A percentile compares a stretch with the other conserved stretches of the same genome.
phyloP scores from a whole-genome alignment of 73 alveolate genomes.

The Stentor coeruleus region DNA sequence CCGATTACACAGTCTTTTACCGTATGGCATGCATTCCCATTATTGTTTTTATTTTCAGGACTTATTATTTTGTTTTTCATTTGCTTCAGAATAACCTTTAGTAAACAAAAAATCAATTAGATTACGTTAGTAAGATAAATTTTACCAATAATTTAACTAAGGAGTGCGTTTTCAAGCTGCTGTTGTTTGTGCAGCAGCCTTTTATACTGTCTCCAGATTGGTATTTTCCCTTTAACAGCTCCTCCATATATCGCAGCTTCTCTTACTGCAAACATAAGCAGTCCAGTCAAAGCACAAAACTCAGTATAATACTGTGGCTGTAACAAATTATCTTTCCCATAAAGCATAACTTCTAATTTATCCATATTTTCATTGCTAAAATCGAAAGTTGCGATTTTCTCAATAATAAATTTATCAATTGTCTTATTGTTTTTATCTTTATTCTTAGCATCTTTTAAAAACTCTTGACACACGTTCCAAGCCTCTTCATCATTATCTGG shows the following conservation, averaged over 20 bases:
- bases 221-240: slow-evolving; percentile 12
- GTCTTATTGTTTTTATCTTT: neutral
- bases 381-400: neutral
- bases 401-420: slow-evolving; percentile 14
- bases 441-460: neutral
- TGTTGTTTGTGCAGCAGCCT: slow-evolving; percentile 17
- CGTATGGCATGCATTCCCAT: neutral
- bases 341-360: neutral
- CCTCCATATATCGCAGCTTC: slow-evolving; percentile 23
- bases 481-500: slow-evolving; percentile 21
- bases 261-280: slow-evolving; percentile 17
- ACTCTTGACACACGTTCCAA: slow-evolving; percentile 16
- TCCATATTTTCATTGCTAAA: slow-evolving; percentile 12
- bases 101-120: neutral
- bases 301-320: slow-evolving; percentile 14
- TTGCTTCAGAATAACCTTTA: neutral
- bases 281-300: slow-evolving; percentile 14
- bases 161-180: neutral
- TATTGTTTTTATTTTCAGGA: neutral
- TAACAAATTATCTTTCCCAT: neutral
- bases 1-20: neutral
- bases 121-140: too few species aligned
- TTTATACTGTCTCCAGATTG: slow-evolving; percentile 19
- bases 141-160: neutral
- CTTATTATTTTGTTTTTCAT: neutral